Conservation (phyloP, 345 rosid genomes). For the Odontarrhena argentea region DNA sequence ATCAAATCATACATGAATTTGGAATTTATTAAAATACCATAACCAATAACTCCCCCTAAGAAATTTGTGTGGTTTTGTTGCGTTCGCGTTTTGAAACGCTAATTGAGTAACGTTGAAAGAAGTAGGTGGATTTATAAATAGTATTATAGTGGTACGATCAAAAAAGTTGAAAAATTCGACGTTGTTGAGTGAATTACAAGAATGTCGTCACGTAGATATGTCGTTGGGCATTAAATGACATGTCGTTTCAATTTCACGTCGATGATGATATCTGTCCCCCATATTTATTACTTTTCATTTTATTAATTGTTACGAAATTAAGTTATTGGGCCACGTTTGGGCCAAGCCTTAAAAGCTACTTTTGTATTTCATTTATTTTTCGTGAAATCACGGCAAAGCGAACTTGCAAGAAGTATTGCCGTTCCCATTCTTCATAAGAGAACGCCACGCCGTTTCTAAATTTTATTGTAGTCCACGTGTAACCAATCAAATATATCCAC, state of each 20-base stretch:
- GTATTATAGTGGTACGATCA: neutral
- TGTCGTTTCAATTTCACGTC: slow-evolving; percentile 17
- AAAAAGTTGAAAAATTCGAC: neutral
- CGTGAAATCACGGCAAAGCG: neutral
- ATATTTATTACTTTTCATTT: slow-evolving; percentile 14
- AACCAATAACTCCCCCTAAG: no score
- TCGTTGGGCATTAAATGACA: slow-evolving; percentile 36
- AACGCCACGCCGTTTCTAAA: slow-evolving; percentile 17
- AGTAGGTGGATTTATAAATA: neutral
- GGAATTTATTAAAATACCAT: no score
- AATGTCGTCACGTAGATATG: slow-evolving; percentile 23
- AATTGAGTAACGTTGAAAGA: neutral
- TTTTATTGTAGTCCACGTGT: neutral
- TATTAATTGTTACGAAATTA: neutral
- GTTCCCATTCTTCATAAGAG: neutral
- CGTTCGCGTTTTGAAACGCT: slow-evolving; percentile 24
- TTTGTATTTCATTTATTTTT: neutral
- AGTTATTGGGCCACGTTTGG: slow-evolving; percentile 28
- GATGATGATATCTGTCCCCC: slow-evolving; percentile 29
- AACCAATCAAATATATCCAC: neutral
- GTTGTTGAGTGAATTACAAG: slow-evolving; percentile 34
- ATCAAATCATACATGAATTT: no score
- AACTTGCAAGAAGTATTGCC: neutral
- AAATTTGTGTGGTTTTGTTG: neutral
- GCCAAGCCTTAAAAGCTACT: slow-evolving; percentile 17